These are phyloP conservation scores for Fusarium anguioides DNA, from an alignment of 2,329 filamentous ascomycete species.

Conservation along the genomic window DNA sequence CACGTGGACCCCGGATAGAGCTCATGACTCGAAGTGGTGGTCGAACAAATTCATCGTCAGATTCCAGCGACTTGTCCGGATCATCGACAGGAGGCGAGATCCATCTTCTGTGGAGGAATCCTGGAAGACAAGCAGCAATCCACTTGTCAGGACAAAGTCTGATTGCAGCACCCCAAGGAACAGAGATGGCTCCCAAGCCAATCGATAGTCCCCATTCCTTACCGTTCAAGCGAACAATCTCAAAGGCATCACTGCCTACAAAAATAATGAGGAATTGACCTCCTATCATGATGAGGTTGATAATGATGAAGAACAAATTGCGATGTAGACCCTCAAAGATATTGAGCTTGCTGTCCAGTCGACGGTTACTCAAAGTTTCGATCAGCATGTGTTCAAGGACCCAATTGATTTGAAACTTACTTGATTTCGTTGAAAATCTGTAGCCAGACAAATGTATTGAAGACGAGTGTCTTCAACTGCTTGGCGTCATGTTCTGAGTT, in stretches of 20 bases:
- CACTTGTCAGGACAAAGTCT: conserved; percentile 77
- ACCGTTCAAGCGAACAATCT: conserved; percentile 70
- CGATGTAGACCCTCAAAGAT: conserved; percentile 83
- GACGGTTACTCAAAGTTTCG: conserved; percentile 61
- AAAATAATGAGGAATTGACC: conserved; percentile 88
- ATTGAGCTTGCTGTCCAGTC: conserved; percentile 87
- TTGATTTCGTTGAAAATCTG: conserved; percentile 79
- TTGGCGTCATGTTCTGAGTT: conserved; percentile 32
- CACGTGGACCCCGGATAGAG: conserved; percentile 47
- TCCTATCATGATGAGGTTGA: conserved; percentile 84
- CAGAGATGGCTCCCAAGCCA: conserved; percentile 77
- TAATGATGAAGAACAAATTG: conserved; percentile 85
- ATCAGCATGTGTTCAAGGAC: conserved; percentile 68
- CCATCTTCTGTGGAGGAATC: conserved; percentile 46
- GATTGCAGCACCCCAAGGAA: conserved; percentile 79
- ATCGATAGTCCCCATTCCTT: conserved; percentile 87
- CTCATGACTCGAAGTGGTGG: conserved; percentile 47
- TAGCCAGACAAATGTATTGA: conserved; percentile 79
- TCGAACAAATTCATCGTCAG: conserved; percentile 40
- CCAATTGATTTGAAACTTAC: conserved; percentile 62
- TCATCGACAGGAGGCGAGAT: conserved; percentile 33
- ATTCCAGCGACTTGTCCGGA: conserved; percentile 26
- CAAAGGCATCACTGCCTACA: conserved; percentile 80
- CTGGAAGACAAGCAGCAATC: conserved; percentile 46
- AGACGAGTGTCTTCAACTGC: conserved; percentile 69